A percentile compares a stretch with the other conserved stretches of the same genome.
Evolutionary conservation across 2,329 filamentous ascomycete genomes (phyloP).

Genomic region (Talaromyces verruculosus): DNA sequence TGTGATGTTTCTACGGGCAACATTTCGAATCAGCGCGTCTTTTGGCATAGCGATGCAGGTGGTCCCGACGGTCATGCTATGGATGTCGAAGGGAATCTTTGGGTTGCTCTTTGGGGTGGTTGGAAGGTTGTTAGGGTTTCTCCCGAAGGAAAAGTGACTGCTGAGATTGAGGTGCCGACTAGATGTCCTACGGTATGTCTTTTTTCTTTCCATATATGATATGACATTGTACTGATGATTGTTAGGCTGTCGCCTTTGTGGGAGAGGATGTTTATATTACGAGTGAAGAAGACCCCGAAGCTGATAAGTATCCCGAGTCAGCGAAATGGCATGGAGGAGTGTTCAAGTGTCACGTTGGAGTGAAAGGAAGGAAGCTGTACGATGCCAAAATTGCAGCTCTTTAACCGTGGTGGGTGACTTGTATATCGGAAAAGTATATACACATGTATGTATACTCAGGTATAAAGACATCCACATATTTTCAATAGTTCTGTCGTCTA

Average conservation of each 20-base stretch:
- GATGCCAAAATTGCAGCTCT: slow-evolving; percentile 12
- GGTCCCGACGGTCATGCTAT: slow-evolving; percentile 76
- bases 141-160: slow-evolving; percentile 64
- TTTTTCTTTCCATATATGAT: neutral
- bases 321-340: slow-evolving; percentile 19
- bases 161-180: slow-evolving; percentile 70
- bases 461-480: neutral
- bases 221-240: neutral
- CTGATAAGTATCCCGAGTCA: slow-evolving; percentile 19
- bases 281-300: slow-evolving; percentile 20
- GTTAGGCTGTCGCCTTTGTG: slow-evolving; percentile 20
- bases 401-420: neutral
- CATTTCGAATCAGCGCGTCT: slow-evolving; percentile 63
- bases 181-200: slow-evolving; percentile 21
- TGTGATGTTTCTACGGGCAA: slow-evolving; percentile 60
- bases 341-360: slow-evolving; percentile 22
- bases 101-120: slow-evolving; percentile 76
- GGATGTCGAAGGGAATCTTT: slow-evolving; percentile 74
- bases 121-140: slow-evolving; percentile 69
- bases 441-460: neutral
- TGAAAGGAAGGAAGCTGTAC: slow-evolving; percentile 18
- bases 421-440: neutral
- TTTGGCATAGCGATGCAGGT: slow-evolving; percentile 58
- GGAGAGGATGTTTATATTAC: slow-evolving; percentile 22
- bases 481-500: neutral